Evolutionary conservation across 202 grass and related monocot species (phyloP).

Genomic region (Setaria italica): DNA sequence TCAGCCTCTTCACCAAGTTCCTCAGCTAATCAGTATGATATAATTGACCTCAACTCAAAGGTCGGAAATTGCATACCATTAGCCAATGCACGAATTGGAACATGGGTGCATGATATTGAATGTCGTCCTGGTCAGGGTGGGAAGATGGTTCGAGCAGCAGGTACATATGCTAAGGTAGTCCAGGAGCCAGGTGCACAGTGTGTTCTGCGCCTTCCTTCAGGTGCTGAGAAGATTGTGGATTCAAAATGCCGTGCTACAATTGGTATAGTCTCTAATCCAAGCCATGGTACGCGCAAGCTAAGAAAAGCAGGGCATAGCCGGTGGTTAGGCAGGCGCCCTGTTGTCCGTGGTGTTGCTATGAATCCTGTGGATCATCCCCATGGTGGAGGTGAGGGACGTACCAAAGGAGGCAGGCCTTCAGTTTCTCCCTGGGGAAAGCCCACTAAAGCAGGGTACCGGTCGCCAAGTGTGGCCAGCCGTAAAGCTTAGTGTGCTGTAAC

Average conservation of each 20-base stretch:
- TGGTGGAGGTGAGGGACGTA: background rate
- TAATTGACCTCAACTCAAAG: constrained; percentile 29
- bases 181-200: constrained; percentile 15
- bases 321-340: background rate
- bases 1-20: background rate
- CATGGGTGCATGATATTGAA: constrained; percentile 11
- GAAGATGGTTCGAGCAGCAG: constrained; percentile 24
- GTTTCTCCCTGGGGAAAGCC: background rate
- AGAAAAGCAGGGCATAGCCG: background rate
- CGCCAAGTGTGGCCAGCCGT: background rate
- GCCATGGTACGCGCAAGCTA: background rate
- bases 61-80: constrained; percentile 21
- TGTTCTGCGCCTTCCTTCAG: constrained; percentile 24
- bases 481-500: constrained; percentile 4
- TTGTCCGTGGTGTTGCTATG: constrained; percentile 17
- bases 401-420: constrained; percentile 12
- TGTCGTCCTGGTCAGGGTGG: constrained; percentile 28
- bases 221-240: constrained; percentile 19
- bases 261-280: constrained; percentile 4
- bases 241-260: constrained; percentile 29
- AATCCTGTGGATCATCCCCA: constrained; percentile 15
- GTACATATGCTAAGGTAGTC: constrained; percentile 30
- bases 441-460: background rate
- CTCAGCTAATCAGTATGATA: constrained; percentile 23
- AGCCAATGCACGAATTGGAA: constrained; percentile 18